phyloP scores from a whole-genome alignment of 306 rosid genomes.

The Rubus parviflorus region DNA sequence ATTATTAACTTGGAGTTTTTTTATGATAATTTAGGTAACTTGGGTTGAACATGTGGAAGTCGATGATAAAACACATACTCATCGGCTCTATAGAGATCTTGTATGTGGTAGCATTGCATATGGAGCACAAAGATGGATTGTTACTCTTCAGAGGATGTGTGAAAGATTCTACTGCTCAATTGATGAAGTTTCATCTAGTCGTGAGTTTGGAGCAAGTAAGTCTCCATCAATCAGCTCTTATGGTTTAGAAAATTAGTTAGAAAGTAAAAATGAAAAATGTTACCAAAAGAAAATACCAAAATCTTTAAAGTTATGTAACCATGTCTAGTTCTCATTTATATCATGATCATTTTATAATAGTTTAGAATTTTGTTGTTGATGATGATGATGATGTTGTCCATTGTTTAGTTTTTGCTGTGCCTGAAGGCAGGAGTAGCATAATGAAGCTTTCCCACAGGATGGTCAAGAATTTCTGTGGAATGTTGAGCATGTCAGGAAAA shows the following conservation, averaged over 20 bases:
- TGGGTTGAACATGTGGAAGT: constrained; percentile 84
- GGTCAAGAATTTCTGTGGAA: constrained; percentile 52
- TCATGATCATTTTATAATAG: not conserved
- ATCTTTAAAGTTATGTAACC: not conserved
- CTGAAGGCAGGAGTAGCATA: constrained; percentile 40
- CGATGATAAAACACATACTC: constrained; percentile 48
- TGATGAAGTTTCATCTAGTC: constrained; percentile 12
- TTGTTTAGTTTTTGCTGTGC: constrained; percentile 37
- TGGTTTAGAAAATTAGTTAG: not conserved
- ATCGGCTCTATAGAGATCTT: constrained; percentile 46
- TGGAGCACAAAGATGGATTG: constrained; percentile 74
- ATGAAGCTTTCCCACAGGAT: constrained; percentile 54
- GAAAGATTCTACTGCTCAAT: constrained; percentile 40
- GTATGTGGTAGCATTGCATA: constrained; percentile 38
- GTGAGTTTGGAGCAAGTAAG: constrained; percentile 43
- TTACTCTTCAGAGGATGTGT: constrained; percentile 64
- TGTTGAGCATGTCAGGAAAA: constrained; percentile 44
- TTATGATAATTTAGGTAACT: constrained; percentile 39
- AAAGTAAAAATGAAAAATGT: not conserved
- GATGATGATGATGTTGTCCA: not conserved
- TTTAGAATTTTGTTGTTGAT: not conserved
- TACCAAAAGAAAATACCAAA: not conserved
- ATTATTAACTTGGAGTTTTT: not conserved
- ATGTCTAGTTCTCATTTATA: not conserved
- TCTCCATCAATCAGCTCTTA: not conserved